Evolutionary conservation across 345 rosid genomes (phyloP), one percentile per base, ranked within the genome.

Genomic region (Gossypium bickii): DNA sequence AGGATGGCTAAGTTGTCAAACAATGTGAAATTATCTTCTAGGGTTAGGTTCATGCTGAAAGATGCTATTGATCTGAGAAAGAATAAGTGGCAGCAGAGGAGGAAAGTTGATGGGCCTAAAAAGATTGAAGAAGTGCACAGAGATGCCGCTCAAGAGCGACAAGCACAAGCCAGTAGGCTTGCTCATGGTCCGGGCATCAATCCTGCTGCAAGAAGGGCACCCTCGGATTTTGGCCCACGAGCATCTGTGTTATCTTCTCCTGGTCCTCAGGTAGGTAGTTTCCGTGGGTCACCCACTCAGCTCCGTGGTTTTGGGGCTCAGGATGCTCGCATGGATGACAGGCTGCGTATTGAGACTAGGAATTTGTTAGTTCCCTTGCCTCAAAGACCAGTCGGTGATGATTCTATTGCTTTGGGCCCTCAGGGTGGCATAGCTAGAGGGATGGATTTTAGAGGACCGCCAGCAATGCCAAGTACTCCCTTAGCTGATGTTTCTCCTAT

Each of bases 101-200:
- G 97, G 83, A 96, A 96, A 86, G 97, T 93, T n/a, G 99, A 93
- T 66, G 99, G 99, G 56, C 99, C 99, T 2, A 96, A 96, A 80
- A 93, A 96, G 87, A 92, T 96, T 12, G 98, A 96, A 58, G 99
- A 96, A 77, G 97, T 96, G 73, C 99, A 93, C 82, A 85, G 97
- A 82, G 99, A 93, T 85, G 98, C 97, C 78, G 97, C 93, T 70
- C 97, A 96, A 84, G 99, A 96, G 80, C 89, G 97, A 61, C 97
- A 92, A 63, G 86, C 90, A 55, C 98, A 91, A 75, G 64, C 85
- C 48, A 80, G 86, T 75, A 87, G 98, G 90, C 85, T 84, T 67
- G 76, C 94, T 76, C 93, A 97, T 66, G 87, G 90, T 76, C 83
- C 92, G 25, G 83, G 85, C 12, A 86, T 85, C 69, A 92, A 81